phyloP scores from a whole-genome alignment of 176 grass and related monocot species.

The Luzula sylvatica region DNA sequence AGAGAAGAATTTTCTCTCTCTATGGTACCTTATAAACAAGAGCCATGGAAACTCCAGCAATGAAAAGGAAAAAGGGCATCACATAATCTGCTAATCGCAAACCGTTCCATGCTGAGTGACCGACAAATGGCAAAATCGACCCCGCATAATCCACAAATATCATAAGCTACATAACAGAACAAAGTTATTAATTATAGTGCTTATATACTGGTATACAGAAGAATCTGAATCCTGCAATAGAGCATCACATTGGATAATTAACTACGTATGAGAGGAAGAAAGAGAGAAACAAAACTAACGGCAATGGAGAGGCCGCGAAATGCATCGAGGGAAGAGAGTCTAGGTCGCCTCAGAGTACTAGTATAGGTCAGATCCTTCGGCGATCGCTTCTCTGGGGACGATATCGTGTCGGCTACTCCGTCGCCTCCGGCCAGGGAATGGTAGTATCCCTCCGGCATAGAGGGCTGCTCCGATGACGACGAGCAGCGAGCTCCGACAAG shows the following conservation, averaged over 20 bases:
- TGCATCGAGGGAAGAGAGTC: constrained; percentile 34
- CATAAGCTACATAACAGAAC: constrained; percentile 48
- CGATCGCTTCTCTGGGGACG: background rate
- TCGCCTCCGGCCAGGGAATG: constrained; percentile 14
- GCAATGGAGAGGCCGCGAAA: constrained; percentile 47
- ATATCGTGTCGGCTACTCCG: background rate
- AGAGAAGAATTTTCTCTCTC: background rate
- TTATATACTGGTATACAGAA: no score
- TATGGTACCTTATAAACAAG: constrained; percentile 73
- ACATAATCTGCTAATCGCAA: constrained; percentile 77
- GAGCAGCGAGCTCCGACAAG: background rate
- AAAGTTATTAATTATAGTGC: no score
- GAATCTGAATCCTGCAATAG: no score
- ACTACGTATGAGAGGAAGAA: background rate
- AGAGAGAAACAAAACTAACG: constrained; percentile 16
- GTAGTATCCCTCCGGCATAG: constrained; percentile 22
- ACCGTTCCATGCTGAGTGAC: constrained; percentile 83
- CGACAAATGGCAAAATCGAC: constrained; percentile 40
- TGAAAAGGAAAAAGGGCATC: constrained; percentile 98
- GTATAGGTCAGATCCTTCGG: constrained; percentile 2
- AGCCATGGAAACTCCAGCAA: constrained; percentile 72
- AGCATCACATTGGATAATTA: no score
- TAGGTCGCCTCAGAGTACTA: background rate
- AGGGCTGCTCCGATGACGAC: background rate
- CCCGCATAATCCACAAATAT: constrained; percentile 85